Evolutionary conservation across 2,329 filamentous ascomycete species (phyloP), one percentile per base, ranked within the genome.

Genomic region (Alternaria ethzedia): DNA sequence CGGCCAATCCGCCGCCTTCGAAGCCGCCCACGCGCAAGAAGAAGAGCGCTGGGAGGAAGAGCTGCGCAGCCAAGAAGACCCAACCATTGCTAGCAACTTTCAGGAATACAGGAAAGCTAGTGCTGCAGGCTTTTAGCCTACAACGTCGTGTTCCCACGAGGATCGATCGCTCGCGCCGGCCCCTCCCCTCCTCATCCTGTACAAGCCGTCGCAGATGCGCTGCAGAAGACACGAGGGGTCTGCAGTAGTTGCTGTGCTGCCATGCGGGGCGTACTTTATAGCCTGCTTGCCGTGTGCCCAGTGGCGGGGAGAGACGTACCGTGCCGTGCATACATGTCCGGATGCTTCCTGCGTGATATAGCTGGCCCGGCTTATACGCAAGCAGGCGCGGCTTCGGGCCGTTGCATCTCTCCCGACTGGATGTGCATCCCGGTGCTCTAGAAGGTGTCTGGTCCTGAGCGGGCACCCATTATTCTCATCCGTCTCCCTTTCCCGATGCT

Each of bases 81-180:
- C 66, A 25, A 32, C 70, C 30, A 55, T 60, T 63, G 73, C 57
- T 62, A 76, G 60, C 71, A 77, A 72, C 6, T 84, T 85, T 68
- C 81, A 84, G 69, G 82, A 85, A 70, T 85, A 83, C 71, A 74
- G 83, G 58, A 79, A 81, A 66, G 83, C 80, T 68, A 69, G 75
- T 8, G 69, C 70, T 36, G 75, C 72, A 20, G 74, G 70, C 41
- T 69, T 68, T 61, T 76, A 74, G 61, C 59, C 66, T 67, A 56
- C 59, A 52, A 11, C 32, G 49, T 36, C 9, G 15, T 41, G n/a
- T 41, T 41, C 20, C 49, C 17, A 46, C 26, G n/a, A 21, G 47
- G 15, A 44, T 46, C 23, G 23, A 41, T 57, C n/a, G 50, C 61
- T 50, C n/a, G 50, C 61, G 50, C 58, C 55, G 52, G 36, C 36